phyloP scores from a whole-genome alignment of 805 yeast species.

The Myxozyma sirexii region DNA sequence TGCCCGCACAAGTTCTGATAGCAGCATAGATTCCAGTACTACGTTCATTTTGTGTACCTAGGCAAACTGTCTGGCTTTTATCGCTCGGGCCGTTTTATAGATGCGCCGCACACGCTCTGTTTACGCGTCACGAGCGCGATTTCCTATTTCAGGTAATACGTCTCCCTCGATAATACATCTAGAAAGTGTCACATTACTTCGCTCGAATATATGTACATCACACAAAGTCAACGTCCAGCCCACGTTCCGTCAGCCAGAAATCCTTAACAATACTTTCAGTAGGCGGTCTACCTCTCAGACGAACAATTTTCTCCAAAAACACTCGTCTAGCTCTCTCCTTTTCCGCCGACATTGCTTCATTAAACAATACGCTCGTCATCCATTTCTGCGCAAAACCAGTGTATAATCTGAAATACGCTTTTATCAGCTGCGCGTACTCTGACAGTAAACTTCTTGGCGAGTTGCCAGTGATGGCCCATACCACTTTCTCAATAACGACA shows the following conservation, averaged over 20 bases:
- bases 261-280: slow-evolving; percentile 35
- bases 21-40: too few species aligned
- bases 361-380: slow-evolving; percentile 1
- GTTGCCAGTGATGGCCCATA: slow-evolving; percentile 30
- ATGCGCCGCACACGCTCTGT: too few species aligned
- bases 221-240: slow-evolving; percentile 24
- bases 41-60: too few species aligned
- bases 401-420: slow-evolving; percentile 6
- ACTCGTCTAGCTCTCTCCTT: slow-evolving; percentile 3
- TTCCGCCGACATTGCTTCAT: background rate
- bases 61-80: too few species aligned
- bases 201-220: background rate
- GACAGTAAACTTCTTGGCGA: slow-evolving; percentile 26
- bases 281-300: slow-evolving; percentile 33
- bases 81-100: too few species aligned
- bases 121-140: too few species aligned
- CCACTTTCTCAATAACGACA: slow-evolving; percentile 2
- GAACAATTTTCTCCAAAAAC: slow-evolving; percentile 26
- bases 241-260: slow-evolving; percentile 34
- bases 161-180: too few species aligned
- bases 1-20: too few species aligned
- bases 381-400: slow-evolving; percentile 21
- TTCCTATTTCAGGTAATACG: too few species aligned
- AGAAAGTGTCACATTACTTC: too few species aligned
- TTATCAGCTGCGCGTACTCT: slow-evolving; percentile 24